Base-by-base conservation (phyloP, 75 land plant genomes). In the Adiantum capillusveneris region DNA sequence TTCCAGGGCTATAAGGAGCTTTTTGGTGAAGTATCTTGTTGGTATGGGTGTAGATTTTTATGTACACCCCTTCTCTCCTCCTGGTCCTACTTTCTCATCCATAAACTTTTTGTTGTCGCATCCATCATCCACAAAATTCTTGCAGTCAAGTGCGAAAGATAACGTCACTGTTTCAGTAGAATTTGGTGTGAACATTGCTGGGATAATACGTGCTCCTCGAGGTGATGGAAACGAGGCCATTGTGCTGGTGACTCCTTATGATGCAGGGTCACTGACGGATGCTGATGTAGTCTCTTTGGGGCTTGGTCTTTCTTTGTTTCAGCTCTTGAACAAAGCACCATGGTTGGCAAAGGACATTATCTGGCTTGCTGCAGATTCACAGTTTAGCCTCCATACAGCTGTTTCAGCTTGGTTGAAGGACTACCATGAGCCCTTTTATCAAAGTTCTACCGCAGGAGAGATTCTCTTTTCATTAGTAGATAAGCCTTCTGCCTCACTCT, bases 331-430 rank as follows among this genome's bases (percentile, higher is more conserved):
- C 55, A 78, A 53, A 65, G 77, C 79, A 29, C 44, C 73, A 61
- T 92, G 97, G 97, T 73, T 92, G 48, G 94, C 97, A 31, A 92
- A 85, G 60, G 97, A 92, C 76, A 79, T 92, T 39, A 67, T 92
- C 22, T 92, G 94, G 94, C 56, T 92, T 56, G 81, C 83, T 62
- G 84, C 90, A 36, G 97, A 92, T 69, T 68, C 86, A 45, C 70
- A 57, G n/a, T 75, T 76, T 73, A 89, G 94, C 37, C 73, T 79
- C 60, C 64, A 88, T 65, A 52, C 71, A 31, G 64, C 87, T 44
- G 94, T 92, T 61, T 66, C 78, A 56, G 71, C 89, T 19, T 92
- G 97, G 97, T 65, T 92, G 34, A 82, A 73, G 62, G 89, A 85
- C 34, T 92, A 88, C 58, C 79, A 88, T 51, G 71, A 78, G 1